These are phyloP conservation scores for Nakataea oryzae DNA, from an alignment of 2,329 filamentous ascomycete species.

Conservation along the genomic window DNA sequence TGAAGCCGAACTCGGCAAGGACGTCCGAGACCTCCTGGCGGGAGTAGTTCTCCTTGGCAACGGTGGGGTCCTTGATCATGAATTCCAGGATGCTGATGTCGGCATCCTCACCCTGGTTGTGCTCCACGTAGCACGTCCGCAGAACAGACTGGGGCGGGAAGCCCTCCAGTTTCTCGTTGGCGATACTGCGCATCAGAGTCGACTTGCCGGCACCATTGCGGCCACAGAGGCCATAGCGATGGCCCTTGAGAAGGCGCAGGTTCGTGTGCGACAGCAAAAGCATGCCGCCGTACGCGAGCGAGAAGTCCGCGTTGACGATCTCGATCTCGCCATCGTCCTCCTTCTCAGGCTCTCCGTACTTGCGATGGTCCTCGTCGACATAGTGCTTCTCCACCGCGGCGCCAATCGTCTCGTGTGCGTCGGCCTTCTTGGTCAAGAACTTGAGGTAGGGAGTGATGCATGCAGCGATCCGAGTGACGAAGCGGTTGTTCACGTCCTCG, in stretches of 20 bases:
- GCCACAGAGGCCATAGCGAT: conserved; percentile 93
- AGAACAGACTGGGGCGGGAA: conserved; percentile 90
- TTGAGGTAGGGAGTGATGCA: conserved; percentile 68
- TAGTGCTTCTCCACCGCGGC: conserved; percentile 69
- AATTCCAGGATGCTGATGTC: conserved; percentile 94
- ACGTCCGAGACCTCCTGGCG: conserved; percentile 63
- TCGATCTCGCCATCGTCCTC: conserved; percentile 89
- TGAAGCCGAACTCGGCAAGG: conserved; percentile 88
- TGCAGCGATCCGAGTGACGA: conserved; percentile 59
- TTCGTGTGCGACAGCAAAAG: conserved; percentile 93
- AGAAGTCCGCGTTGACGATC: conserved; percentile 97
- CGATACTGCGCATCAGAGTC: conserved; percentile 96
- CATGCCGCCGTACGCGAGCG: conserved; percentile 95
- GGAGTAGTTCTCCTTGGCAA: conserved; percentile 66
- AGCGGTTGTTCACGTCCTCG: conserved; percentile 78
- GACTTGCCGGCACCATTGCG: conserved; percentile 97
- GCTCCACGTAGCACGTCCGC: conserved; percentile 95
- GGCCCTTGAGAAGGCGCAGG: conserved; percentile 85
- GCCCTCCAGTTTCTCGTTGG: conserved; percentile 89
- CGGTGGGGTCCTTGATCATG: conserved; percentile 77
- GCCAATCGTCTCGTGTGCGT: conserved; percentile 52
- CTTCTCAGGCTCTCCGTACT: conserved; percentile 72
- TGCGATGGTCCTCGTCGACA: conserved; percentile 75
- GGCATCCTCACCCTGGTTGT: conserved; percentile 97
- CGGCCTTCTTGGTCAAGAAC: conserved; percentile 52